These are phyloP conservation scores for Tylopilus sp. DNA, from an alignment of 768 basidiomycete genomes.

Conservation along the genomic window DNA sequence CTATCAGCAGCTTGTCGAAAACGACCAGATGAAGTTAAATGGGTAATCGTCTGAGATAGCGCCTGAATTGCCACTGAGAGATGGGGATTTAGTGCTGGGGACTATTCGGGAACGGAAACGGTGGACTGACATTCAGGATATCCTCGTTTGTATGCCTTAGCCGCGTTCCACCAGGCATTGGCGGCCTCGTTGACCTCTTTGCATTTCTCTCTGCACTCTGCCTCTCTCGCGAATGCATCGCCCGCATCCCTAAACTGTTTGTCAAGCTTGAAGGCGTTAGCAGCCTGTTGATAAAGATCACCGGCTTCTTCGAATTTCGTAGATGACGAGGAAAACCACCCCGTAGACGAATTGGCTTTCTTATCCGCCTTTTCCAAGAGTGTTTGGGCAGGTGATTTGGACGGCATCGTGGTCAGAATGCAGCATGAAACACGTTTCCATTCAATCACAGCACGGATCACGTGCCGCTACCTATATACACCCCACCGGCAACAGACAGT, in stretches of 20 bases:
- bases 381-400: conserved; percentile 74
- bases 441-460: conserved; percentile 10
- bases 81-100: conserved; percentile 8
- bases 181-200: conserved; percentile 93
- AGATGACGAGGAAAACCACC: conserved; percentile 85
- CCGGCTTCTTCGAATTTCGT: conserved; percentile 94
- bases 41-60: conserved; percentile 76
- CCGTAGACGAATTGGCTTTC: conserved; percentile 76
- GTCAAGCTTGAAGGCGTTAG: conserved; percentile 90
- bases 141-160: conserved; percentile 92
- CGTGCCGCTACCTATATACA: conserved; percentile 6
- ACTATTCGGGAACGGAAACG: not conserved
- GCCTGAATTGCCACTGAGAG: conserved; percentile 83
- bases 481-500: not conserved
- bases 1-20: conserved; percentile 98
- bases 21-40: conserved; percentile 79
- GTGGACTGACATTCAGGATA: conserved; percentile 71
- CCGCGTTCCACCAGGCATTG: conserved; percentile 98
- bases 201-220: conserved; percentile 87
- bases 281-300: conserved; percentile 92
- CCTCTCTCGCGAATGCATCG: conserved; percentile 88
- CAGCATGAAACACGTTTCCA: not conserved
- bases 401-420: conserved; percentile 45
- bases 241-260: conserved; percentile 91
- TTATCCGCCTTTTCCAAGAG: conserved; percentile 89